Evolutionary conservation across 2,329 filamentous ascomycete genomes (phyloP).

Genomic region (Fusarium newnesense): DNA sequence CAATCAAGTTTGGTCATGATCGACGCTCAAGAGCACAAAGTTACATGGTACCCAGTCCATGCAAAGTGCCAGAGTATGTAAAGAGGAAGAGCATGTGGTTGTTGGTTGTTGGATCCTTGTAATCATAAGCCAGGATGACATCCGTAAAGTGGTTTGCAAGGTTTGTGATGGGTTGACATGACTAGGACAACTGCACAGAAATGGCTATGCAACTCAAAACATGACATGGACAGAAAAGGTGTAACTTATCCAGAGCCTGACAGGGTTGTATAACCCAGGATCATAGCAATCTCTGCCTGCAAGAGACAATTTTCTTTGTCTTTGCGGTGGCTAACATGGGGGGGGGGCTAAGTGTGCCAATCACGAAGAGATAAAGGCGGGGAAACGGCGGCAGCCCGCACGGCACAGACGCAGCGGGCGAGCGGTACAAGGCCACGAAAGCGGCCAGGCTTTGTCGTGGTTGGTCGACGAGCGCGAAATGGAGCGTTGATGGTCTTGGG

Average conservation of each 20-base stretch:
- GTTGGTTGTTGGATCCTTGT: constrained; percentile 17
- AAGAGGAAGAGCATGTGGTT: constrained; percentile 4
- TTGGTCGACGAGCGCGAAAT: constrained; percentile 39
- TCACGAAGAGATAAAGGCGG: constrained; percentile 29
- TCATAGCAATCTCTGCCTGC: constrained; percentile 31
- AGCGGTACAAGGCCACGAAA: constrained; percentile 26
- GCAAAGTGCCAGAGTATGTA: constrained; percentile 6
- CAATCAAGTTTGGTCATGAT: constrained; percentile 35
- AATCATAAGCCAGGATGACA: constrained; percentile 13
- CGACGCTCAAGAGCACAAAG: constrained; percentile 13
- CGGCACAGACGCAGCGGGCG: constrained; percentile 32
- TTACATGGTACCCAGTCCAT: constrained; percentile 5
- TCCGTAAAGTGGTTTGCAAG: constrained; percentile 7
- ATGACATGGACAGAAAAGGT: constrained; percentile 9
- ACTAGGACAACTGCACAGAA: constrained; percentile 19
- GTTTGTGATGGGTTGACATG: constrained; percentile 29
- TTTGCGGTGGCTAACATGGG: constrained; percentile 32
- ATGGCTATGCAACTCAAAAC: constrained; percentile 8
- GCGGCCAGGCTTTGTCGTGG: constrained; percentile 18
- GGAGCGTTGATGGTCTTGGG: constrained; percentile 25
- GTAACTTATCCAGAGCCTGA: constrained; percentile 21
- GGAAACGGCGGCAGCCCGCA: constrained; percentile 36
- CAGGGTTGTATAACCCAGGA: constrained; percentile 20
- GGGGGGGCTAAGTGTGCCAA: constrained; percentile 39
- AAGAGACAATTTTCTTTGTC: constrained; percentile 36